A percentile compares a stretch with the other conserved stretches of the same genome.
phyloP scores from a whole-genome alignment of 2,329 filamentous ascomycete genomes.

The Epichloe typhina region DNA sequence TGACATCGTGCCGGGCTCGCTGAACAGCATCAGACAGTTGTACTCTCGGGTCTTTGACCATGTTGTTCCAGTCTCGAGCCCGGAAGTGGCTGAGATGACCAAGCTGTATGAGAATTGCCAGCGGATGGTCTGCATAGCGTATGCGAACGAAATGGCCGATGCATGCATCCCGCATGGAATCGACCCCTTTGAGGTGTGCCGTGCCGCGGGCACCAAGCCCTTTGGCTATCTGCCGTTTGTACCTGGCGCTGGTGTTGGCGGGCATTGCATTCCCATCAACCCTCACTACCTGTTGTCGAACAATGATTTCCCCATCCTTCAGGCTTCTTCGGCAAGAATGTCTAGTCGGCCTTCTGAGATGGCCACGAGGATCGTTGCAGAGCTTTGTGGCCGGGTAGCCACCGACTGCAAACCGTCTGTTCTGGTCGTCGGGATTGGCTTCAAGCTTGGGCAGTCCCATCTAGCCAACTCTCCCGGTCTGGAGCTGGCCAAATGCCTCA shows the following conservation, averaged over 20 bases:
- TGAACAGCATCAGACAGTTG: constrained; percentile 28
- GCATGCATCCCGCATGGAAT: constrained; percentile 32
- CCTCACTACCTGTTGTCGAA: constrained; percentile 39
- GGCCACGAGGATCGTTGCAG: constrained; percentile 22
- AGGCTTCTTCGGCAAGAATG: constrained; percentile 31
- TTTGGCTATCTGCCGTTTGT: constrained; percentile 37
- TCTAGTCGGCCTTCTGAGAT: constrained; percentile 26
- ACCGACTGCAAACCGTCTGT: constrained; percentile 15
- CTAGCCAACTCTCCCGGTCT: constrained; percentile 34
- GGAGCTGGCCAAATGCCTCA: constrained; percentile 25
- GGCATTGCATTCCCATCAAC: constrained; percentile 44
- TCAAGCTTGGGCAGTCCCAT: constrained; percentile 35
- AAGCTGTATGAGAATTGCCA: constrained; percentile 48
- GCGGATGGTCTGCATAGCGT: constrained; percentile 40
- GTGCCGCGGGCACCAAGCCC: constrained; percentile 35
- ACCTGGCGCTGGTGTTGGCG: constrained; percentile 37
- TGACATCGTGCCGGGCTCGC: constrained; percentile 29
- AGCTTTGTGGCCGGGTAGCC: constrained; percentile 11
- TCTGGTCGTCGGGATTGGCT: constrained; percentile 34
- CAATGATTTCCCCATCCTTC: constrained; percentile 31
- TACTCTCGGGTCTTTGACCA: constrained; percentile 34
- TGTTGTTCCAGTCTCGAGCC: constrained; percentile 34
- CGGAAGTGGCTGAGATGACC: constrained; percentile 44
- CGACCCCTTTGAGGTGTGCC: constrained; percentile 36
- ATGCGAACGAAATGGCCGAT: constrained; percentile 43